Conservation (phyloP, 2,329 filamentous ascomycete genomes). For the Xylariaceae sp. region DNA sequence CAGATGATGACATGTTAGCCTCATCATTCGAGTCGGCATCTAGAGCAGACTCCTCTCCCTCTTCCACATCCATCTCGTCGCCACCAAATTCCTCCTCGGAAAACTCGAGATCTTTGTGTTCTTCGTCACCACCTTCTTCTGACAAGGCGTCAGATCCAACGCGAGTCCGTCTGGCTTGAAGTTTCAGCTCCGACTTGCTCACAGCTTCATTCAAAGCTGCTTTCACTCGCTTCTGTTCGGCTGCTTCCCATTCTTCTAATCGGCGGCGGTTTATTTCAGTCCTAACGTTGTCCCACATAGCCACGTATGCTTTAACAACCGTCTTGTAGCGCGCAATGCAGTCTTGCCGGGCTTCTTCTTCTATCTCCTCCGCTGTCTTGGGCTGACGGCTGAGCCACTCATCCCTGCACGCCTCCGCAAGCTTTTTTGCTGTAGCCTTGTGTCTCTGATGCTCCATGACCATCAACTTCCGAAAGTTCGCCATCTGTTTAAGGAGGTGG, state of each 20-base stretch:
- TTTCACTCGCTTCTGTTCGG: constrained; percentile 58
- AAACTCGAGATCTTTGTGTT: constrained; percentile 35
- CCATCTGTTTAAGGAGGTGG: constrained; percentile 72
- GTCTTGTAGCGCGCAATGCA: constrained; percentile 65
- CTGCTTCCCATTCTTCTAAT: constrained; percentile 58
- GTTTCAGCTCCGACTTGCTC: constrained; percentile 63
- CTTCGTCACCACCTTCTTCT: constrained; percentile 37
- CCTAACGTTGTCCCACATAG: constrained; percentile 61
- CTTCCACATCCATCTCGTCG: constrained; percentile 38
- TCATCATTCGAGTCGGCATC: constrained; percentile 40
- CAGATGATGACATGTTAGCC: constrained; percentile 58
- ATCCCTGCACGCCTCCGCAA: constrained; percentile 73
- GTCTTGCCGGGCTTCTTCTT: constrained; percentile 67
- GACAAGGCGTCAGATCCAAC: constrained; percentile 47
- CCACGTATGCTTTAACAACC: constrained; percentile 54
- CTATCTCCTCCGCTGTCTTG: constrained; percentile 73
- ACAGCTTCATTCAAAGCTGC: constrained; percentile 69
- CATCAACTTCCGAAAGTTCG: constrained; percentile 77
- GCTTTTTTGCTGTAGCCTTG: constrained; percentile 66
- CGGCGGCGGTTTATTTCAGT: constrained; percentile 56
- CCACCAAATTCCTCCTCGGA: constrained; percentile 46
- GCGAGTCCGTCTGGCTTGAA: constrained; percentile 55
- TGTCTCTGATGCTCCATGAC: constrained; percentile 74
- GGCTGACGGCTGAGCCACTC: constrained; percentile 70
- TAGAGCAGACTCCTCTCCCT: constrained; percentile 29